Percentiles rank a stretch among this genome's conserved stretches.
Evolutionary conservation across 768 basidiomycete species (phyloP).

Genomic region (Trametes coccinea): DNA sequence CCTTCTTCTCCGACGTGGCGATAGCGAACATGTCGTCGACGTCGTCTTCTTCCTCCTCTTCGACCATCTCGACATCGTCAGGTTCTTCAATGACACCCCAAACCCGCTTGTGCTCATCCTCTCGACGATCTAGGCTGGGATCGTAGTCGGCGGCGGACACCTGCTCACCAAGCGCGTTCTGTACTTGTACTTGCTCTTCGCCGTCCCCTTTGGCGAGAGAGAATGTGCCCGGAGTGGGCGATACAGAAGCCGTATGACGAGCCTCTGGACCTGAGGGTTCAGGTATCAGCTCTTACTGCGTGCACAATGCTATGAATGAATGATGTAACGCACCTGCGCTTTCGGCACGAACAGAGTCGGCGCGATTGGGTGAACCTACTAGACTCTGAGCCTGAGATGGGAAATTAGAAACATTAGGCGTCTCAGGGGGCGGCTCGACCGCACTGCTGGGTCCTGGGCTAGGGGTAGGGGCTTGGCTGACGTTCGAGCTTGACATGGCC

Average conservation of each 20-base stretch:
- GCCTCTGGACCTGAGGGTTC: constrained; percentile 37
- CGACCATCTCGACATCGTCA: constrained; percentile 45
- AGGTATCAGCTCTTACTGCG: not conserved
- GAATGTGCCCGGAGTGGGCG: constrained; percentile 61
- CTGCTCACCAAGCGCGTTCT: constrained; percentile 57
- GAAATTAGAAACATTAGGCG: constrained; percentile 62
- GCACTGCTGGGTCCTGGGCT: constrained; percentile 72
- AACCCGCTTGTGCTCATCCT: constrained; percentile 77
- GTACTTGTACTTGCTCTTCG: constrained; percentile 48
- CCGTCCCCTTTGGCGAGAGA: constrained; percentile 68
- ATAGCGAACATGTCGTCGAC: constrained; percentile 97
- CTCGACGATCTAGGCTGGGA: constrained; percentile 75
- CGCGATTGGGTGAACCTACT: constrained; percentile 35
- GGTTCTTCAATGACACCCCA: constrained; percentile 43
- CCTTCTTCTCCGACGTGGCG: constrained; percentile 45
- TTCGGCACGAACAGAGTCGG: constrained; percentile 11
- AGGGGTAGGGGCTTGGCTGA: constrained; percentile 45
- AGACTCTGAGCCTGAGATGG: constrained; percentile 55
- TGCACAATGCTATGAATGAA: not conserved
- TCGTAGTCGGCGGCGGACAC: constrained; percentile 94
- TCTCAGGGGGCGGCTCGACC: constrained; percentile 66
- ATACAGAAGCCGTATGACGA: constrained; percentile 56
- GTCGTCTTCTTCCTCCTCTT: constrained; percentile 61
- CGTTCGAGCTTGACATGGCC: constrained; percentile 43
- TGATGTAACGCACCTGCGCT: constrained; percentile 7